A percentile compares a stretch with the other conserved stretches of the same genome.
phyloP scores from a whole-genome alignment of 257 asterid species.

The Echites panduratus region DNA sequence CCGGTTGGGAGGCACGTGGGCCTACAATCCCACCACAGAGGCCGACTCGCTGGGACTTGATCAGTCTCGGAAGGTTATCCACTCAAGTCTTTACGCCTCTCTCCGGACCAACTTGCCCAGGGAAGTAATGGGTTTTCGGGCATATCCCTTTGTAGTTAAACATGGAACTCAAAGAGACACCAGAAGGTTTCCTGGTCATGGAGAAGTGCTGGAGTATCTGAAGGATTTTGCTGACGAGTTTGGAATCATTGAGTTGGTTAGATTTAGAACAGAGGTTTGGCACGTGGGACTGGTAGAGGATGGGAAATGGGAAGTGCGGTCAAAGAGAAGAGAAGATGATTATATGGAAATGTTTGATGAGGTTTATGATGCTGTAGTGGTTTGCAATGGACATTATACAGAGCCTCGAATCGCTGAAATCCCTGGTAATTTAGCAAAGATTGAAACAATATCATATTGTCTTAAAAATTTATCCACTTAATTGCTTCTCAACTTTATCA shows the following conservation, averaged over 20 bases:
- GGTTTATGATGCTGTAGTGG: conserved; percentile 83
- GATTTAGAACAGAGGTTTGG: conserved; percentile 67
- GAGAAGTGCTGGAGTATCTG: conserved; percentile 67
- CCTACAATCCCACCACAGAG: conserved; percentile 56
- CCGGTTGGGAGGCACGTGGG: conserved; percentile 87
- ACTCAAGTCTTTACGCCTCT: conserved; percentile 77
- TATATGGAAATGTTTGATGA: conserved; percentile 30
- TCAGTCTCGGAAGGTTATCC: conserved; percentile 48
- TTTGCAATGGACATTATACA: conserved; percentile 81
- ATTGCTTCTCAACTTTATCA: background rate
- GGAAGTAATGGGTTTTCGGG: conserved; percentile 78
- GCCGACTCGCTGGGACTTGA: conserved; percentile 60
- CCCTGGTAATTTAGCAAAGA: conserved; percentile 46
- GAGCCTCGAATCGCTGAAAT: conserved; percentile 80
- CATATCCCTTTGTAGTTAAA: conserved; percentile 57
- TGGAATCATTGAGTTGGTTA: conserved; percentile 52
- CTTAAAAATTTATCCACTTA: background rate
- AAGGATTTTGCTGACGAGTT: conserved; percentile 61
- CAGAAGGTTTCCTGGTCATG: conserved; percentile 82
- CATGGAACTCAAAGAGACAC: conserved; percentile 46
- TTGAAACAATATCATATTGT: background rate
- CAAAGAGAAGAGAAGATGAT: conserved; percentile 29
- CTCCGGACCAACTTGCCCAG: conserved; percentile 87
- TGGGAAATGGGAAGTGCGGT: conserved; percentile 60
- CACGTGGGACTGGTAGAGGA: conserved; percentile 45